Conservation (phyloP, 768 basidiomycete genomes). For the Kwoniella sp. region DNA sequence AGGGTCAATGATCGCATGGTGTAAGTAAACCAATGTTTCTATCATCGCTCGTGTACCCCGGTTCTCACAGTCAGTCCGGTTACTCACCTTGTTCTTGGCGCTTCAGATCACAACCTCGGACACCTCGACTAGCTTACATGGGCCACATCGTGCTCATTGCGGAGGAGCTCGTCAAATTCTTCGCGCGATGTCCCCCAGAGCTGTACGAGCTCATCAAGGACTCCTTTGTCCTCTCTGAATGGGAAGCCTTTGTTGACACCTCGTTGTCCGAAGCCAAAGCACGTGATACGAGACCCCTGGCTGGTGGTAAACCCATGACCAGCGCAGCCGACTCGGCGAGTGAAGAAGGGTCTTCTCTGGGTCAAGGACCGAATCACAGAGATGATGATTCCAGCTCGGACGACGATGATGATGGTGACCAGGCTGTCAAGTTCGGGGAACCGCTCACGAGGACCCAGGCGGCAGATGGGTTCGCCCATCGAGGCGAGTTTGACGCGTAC, state of each 20-base stretch:
- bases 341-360: conserved; percentile 5
- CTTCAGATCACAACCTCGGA: conserved; percentile 64
- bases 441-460: conserved; percentile 41
- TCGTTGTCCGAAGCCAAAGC: conserved; percentile 83
- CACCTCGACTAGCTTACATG: conserved; percentile 80
- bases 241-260: conserved; percentile 87
- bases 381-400: conserved; percentile 35
- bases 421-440: conserved; percentile 42
- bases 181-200: conserved; percentile 83
- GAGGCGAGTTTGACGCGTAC: conserved; percentile 23
- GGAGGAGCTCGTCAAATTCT: conserved; percentile 87
- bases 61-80: neutral
- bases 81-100: neutral
- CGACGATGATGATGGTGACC: conserved; percentile 39
- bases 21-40: conserved; percentile 57
- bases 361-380: neutral
- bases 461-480: conserved; percentile 34
- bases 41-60: too few relatives aligned
- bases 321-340: neutral
- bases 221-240: conserved; percentile 74
- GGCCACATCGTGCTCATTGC: conserved; percentile 93
- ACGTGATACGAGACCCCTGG: conserved; percentile 75
- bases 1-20: conserved; percentile 73
- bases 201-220: conserved; percentile 67
- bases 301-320: conserved; percentile 61